Evolutionary conservation across 257 asterid species (phyloP).

Genomic region (Solanum boliviense): DNA sequence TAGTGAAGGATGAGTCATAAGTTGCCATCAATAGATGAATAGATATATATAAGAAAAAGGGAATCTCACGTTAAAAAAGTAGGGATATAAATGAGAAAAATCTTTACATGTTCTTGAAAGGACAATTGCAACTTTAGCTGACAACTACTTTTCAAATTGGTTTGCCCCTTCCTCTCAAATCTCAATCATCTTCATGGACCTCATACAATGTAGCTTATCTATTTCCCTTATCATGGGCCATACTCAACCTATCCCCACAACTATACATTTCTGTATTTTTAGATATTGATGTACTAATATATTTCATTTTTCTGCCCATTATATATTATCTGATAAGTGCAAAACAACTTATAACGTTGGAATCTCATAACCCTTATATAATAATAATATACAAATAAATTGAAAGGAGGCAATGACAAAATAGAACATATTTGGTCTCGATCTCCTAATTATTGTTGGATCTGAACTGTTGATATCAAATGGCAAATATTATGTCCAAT

Average conservation of each 20-base stretch:
- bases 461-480: neutral
- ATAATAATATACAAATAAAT: neutral
- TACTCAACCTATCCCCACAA: neutral
- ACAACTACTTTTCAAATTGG: neutral
- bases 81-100: constrained; percentile 9
- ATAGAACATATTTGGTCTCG: neutral
- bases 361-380: neutral
- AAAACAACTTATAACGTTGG: neutral
- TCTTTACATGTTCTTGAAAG: constrained; percentile 30
- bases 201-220: neutral
- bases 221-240: neutral
- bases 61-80: constrained; percentile 37
- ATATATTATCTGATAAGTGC: neutral
- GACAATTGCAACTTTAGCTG: constrained; percentile 14
- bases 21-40: constrained; percentile 1
- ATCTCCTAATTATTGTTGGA: neutral
- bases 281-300: neutral
- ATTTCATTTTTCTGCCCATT: neutral
- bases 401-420: neutral
- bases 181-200: neutral
- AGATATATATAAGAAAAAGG: neutral
- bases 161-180: neutral
- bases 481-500: neutral
- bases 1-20: constrained; percentile 50
- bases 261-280: neutral